phyloP scores from a whole-genome alignment of 2,329 filamentous ascomycete species.

The Fusarium concolor region DNA sequence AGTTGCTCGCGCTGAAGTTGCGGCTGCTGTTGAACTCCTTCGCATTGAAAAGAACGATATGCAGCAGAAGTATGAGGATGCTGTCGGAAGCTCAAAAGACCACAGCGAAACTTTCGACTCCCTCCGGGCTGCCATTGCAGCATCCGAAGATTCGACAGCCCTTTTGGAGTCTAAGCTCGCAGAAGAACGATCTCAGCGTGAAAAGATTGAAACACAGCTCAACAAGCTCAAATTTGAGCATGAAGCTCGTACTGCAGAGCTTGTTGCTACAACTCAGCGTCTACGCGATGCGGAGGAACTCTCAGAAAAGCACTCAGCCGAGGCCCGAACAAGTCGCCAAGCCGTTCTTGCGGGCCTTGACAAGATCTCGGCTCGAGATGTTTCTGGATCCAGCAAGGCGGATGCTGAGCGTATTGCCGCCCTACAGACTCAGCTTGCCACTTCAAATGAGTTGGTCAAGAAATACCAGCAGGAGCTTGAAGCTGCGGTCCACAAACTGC shows the following conservation, averaged over 20 bases:
- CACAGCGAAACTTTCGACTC: slow-evolving; percentile 78
- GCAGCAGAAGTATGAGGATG: slow-evolving; percentile 74
- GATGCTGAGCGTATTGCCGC: slow-evolving; percentile 76
- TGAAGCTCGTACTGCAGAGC: slow-evolving; percentile 80
- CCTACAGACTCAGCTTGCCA: slow-evolving; percentile 82
- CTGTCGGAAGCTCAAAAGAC: slow-evolving; percentile 73
- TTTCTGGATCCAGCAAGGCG: slow-evolving; percentile 59
- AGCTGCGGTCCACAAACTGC: slow-evolving; percentile 85
- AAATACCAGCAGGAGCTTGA: slow-evolving; percentile 93
- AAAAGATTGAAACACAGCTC: slow-evolving; percentile 81
- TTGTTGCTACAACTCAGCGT: slow-evolving; percentile 78
- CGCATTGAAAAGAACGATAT: slow-evolving; percentile 88
- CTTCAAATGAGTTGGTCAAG: slow-evolving; percentile 82
- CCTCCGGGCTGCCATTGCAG: slow-evolving; percentile 80
- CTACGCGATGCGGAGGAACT: slow-evolving; percentile 89
- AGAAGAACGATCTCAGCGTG: slow-evolving; percentile 82
- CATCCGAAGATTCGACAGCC: slow-evolving; percentile 80
- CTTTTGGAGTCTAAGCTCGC: slow-evolving; percentile 84
- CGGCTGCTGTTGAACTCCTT: slow-evolving; percentile 79
- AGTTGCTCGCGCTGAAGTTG: slow-evolving; percentile 79
- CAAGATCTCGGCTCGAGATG: slow-evolving; percentile 71
- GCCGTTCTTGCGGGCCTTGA: slow-evolving; percentile 86
- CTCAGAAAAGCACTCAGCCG: slow-evolving; percentile 85
- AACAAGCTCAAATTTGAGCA: slow-evolving; percentile 83
- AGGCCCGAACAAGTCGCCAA: slow-evolving; percentile 85